Conservation (phyloP, 768 basidiomycete species). For the Lyophyllum semitale region DNA sequence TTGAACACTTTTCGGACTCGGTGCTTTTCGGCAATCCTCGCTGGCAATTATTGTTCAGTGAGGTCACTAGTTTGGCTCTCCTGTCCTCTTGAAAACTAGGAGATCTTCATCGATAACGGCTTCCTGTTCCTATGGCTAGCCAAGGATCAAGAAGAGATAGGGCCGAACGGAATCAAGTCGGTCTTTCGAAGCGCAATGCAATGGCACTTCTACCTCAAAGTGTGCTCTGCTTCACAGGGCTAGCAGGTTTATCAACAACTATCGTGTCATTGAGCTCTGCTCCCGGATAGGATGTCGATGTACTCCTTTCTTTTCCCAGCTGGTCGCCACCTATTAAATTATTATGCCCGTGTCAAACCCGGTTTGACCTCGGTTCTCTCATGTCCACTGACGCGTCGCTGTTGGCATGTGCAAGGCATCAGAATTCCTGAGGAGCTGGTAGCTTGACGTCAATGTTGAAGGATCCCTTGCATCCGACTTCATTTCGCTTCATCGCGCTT, state of each 20-base stretch:
- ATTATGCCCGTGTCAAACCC: no score
- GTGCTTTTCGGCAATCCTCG: no score
- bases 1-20: no score
- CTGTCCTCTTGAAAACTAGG: neutral
- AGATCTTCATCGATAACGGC: constrained; percentile 1
- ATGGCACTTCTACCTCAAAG: neutral
- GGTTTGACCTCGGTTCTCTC: no score
- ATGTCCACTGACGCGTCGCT: no score
- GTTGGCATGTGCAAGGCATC: no score
- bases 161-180: neutral
- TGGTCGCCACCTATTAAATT: no score
- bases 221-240: no score
- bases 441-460: neutral
- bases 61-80: neutral
- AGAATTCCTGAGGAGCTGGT: neutral
- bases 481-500: neutral
- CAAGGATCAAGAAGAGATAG: neutral
- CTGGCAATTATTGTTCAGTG: neutral
- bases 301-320: no score
- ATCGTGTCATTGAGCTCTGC: no score
- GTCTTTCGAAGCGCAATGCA: neutral
- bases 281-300: no score
- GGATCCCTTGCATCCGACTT: neutral
- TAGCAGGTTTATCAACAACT: no score
- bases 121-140: neutral